These are phyloP conservation scores for Cocos nucifera DNA, from an alignment of 176 grass and related monocot genomes.

Conservation along the genomic window DNA sequence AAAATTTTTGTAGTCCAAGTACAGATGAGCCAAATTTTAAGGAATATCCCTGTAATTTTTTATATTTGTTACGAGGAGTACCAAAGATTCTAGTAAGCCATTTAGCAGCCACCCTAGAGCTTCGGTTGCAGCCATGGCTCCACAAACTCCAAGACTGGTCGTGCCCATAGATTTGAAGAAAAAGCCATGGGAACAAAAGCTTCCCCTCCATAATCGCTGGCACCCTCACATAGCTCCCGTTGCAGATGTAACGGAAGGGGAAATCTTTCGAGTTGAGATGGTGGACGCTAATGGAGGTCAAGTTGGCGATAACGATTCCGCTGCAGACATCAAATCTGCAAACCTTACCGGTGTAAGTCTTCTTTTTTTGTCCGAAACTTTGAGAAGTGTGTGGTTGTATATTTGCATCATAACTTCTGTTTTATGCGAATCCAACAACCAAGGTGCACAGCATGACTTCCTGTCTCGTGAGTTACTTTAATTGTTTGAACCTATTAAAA, in stretches of 20 bases:
- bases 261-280: constrained; percentile 83
- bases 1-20: too few relatives aligned
- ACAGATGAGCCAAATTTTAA: too few relatives aligned
- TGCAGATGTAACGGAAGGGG: constrained; percentile 71
- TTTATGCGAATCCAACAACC: background rate
- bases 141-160: constrained; percentile 57
- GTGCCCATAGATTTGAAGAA: constrained; percentile 81
- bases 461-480: too few relatives aligned
- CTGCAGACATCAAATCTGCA: constrained; percentile 68
- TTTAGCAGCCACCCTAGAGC: too few relatives aligned
- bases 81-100: too few relatives aligned
- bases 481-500: too few relatives aligned
- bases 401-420: background rate
- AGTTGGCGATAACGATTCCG: constrained; percentile 57
- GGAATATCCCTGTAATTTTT: too few relatives aligned
- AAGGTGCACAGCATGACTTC: too few relatives aligned
- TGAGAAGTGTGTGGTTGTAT: background rate
- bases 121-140: constrained; percentile 43
- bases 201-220: constrained; percentile 85
- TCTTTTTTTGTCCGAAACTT: background rate
- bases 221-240: constrained; percentile 75
- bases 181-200: constrained; percentile 66
- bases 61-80: too few relatives aligned
- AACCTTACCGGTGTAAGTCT: constrained; percentile 55
- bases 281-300: constrained; percentile 59